Evolutionary conservation across 345 rosid species (phyloP), one percentile per base, ranked within the genome.

Genomic region (Hibiscus tridactylites): DNA sequence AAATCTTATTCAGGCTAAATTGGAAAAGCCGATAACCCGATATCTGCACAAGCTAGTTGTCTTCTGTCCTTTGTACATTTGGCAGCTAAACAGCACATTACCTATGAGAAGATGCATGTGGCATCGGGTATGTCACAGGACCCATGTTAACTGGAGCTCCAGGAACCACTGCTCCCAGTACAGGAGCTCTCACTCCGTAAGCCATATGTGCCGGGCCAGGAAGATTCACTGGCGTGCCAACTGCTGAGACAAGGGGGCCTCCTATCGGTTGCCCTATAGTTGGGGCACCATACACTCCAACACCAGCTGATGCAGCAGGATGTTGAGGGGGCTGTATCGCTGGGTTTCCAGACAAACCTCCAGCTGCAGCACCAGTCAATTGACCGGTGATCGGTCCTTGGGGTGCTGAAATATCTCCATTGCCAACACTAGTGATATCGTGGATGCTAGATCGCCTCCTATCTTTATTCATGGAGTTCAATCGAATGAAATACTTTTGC

Each of bases 331-430:
- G 74, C 76, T 81, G 97, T 81, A 90, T 88, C 44, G 75, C 71
- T 60, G 89, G 53, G 76, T 91, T 91, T 47, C 86, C 86, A 8
- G 90, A 78, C 19, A 83, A 72, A 57, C 71, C 79, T 71, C 84
- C 94, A 35, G 81, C 72, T 31, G 80, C 81, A 73, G 87, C 74
- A 74, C 88, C 81, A 60, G 85, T 91, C 60, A 83, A 65, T 77
- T 94, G 97, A 71, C 98, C 97, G 9, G 98, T 94, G 81, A 91
- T 91, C 15, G 97, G 97, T 65, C 88, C 95, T 78, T 88, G 97
- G n/a, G 88, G 83, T 1, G 81, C 76, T 50, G 92, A 74, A 75
- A 90, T 74, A 62, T 90, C 97, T 65, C 90, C 91, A 49, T 85
- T 88, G 76, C 85, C 86, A 33, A 91, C 90, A 60, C 88, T 91